These are phyloP conservation scores for Pichia sp. DNA, from an alignment of 1,139 yeast species.

Conservation along the genomic window DNA sequence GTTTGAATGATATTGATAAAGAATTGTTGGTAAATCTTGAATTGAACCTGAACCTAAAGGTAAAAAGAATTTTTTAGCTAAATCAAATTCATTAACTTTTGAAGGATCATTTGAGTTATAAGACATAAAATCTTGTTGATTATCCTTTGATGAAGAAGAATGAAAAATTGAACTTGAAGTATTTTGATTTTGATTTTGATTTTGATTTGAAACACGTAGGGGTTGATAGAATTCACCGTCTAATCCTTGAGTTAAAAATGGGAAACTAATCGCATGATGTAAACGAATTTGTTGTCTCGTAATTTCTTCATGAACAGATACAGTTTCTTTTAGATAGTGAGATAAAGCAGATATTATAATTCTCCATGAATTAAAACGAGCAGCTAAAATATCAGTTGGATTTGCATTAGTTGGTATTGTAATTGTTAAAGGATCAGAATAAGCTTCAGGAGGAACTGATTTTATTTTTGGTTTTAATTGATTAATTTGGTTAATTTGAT, in stretches of 20 bases:
- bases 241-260: conserved; percentile 35
- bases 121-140: conserved; percentile 1
- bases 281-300: conserved; percentile 76
- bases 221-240: conserved; percentile 33
- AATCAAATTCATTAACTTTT: conserved; percentile 28
- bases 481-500: neutral
- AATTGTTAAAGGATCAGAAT: conserved; percentile 35
- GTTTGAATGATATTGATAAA: conserved; percentile 68
- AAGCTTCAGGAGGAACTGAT: conserved; percentile 1
- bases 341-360: conserved; percentile 67
- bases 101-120: conserved; percentile 7
- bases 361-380: conserved; percentile 83
- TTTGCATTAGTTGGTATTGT: conserved; percentile 49
- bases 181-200: neutral
- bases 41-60: conserved; percentile 78
- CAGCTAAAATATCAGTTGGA: conserved; percentile 84
- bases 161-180: conserved; percentile 14
- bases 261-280: conserved; percentile 68
- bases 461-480: neutral
- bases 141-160: neutral
- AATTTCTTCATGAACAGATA: conserved; percentile 80
- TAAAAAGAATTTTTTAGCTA: conserved; percentile 48
- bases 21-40: conserved; percentile 71
- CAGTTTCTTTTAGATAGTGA: conserved; percentile 70
- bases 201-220: conserved; percentile 20